Evolutionary conservation across 2,329 filamentous ascomycete genomes (phyloP).

Genomic region (Leptographium galeiforme): DNA sequence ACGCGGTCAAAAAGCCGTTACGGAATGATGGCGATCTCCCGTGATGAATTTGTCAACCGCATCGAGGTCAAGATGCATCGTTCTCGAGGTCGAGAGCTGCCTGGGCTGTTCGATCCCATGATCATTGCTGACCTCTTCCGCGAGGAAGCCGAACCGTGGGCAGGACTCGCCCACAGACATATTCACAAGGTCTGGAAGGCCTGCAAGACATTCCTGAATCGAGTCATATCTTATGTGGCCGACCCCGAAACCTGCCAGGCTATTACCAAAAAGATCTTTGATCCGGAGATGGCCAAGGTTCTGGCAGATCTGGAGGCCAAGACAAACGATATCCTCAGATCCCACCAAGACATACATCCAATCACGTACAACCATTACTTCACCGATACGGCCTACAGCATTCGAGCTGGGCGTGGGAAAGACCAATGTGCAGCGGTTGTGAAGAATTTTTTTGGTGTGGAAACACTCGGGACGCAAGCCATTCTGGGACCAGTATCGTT

Average conservation of each 20-base stretch:
- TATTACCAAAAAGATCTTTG: conserved; percentile 9
- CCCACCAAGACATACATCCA: conserved; percentile 18
- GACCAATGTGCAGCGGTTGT: background rate
- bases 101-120: conserved; percentile 21
- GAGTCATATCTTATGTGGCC: conserved; percentile 13
- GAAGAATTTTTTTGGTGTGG: background rate
- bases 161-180: conserved; percentile 8
- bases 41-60: conserved; percentile 11
- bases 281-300: conserved; percentile 13
- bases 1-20: background rate
- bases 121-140: conserved; percentile 20
- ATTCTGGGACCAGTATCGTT: background rate
- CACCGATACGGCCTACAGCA: conserved; percentile 20
- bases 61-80: conserved; percentile 16
- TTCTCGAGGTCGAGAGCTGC: conserved; percentile 21
- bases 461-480: background rate
- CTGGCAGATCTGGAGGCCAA: conserved; percentile 12
- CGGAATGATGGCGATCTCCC: conserved; percentile 3
- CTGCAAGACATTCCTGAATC: conserved; percentile 4
- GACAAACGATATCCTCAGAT: conserved; percentile 15
- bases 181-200: conserved; percentile 12
- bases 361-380: conserved; percentile 27
- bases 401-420: conserved; percentile 7
- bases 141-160: conserved; percentile 20
- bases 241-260: conserved; percentile 12